Evolutionary conservation across 2,329 filamentous ascomycete genomes (phyloP).

Genomic region (Penicillium sp.): DNA sequence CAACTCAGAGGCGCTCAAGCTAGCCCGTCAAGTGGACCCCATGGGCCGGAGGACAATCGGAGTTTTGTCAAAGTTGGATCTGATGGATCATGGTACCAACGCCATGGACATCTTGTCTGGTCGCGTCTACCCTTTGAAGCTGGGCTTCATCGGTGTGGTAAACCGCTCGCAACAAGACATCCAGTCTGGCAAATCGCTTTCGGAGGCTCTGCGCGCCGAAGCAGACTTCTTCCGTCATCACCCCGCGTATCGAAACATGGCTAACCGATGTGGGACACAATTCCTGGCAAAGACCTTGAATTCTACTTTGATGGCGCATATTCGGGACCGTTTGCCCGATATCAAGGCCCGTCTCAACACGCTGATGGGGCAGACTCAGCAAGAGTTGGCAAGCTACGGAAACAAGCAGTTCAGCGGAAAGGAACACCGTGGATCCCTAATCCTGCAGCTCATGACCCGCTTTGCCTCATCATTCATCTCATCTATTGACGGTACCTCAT

Average conservation of each 20-base stretch:
- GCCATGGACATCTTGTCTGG: constrained; percentile 97
- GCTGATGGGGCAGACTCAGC: constrained; percentile 98
- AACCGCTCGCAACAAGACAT: constrained; percentile 99
- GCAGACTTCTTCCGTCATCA: constrained; percentile 96
- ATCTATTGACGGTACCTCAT: constrained; percentile 97
- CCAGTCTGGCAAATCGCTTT: constrained; percentile 90
- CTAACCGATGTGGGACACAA: constrained; percentile 88
- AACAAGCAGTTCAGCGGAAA: constrained; percentile 98
- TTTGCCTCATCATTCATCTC: constrained; percentile 98
- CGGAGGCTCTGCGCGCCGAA: constrained; percentile 88
- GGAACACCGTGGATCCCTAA: constrained; percentile 92
- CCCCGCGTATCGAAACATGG: constrained; percentile 95
- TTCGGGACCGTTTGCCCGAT: constrained; percentile 91
- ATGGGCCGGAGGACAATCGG: constrained; percentile 94
- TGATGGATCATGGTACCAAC: constrained; percentile 99
- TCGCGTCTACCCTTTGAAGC: constrained; percentile 92
- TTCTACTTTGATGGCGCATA: constrained; percentile 92
- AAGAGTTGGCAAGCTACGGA: constrained; percentile 96
- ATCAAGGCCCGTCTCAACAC: constrained; percentile 98
- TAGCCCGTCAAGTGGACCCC: constrained; percentile 94
- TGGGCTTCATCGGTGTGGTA: constrained; percentile 97
- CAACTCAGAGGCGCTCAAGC: constrained; percentile 96
- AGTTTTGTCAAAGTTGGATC: constrained; percentile 92
- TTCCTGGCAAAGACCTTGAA: constrained; percentile 95
- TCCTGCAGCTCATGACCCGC: constrained; percentile 95